phyloP scores from a whole-genome alignment of 306 rosid genomes.

The Glycine soja region DNA sequence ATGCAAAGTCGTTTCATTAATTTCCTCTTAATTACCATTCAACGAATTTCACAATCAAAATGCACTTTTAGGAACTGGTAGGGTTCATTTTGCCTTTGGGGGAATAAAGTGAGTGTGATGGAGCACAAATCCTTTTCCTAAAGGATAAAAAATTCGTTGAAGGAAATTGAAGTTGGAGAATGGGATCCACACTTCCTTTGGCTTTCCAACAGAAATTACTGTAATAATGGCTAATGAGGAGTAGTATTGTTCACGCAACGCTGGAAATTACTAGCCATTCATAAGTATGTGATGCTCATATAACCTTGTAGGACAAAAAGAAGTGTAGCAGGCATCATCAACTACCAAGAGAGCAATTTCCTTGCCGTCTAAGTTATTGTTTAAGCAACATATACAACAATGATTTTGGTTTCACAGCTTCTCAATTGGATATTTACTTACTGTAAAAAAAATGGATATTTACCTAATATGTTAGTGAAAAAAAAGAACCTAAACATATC shows the following conservation, averaged over 20 bases:
- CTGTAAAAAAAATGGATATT: no score
- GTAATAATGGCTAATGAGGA: background rate
- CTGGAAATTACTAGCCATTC: background rate
- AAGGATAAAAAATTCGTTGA: background rate
- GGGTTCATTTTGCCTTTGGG: background rate
- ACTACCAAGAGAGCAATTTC: background rate
- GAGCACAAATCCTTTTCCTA: background rate
- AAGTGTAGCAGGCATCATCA: background rate
- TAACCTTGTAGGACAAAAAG: background rate
- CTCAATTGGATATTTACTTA: no score
- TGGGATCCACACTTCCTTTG: background rate
- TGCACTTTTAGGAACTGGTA: background rate
- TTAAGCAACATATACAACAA: background rate
- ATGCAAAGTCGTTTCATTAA: background rate
- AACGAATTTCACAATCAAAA: background rate
- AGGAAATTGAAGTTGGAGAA: background rate
- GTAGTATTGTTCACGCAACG: background rate
- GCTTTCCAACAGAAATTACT: background rate
- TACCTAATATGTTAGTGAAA: no score
- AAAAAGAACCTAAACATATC: no score
- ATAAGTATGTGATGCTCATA: background rate
- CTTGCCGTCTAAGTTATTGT: background rate
- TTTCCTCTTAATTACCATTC: background rate
- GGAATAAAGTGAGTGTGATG: background rate
- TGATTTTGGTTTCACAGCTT: background rate